Evolutionary conservation across 306 rosid genomes (phyloP).

Genomic region (Quercus suber): DNA sequence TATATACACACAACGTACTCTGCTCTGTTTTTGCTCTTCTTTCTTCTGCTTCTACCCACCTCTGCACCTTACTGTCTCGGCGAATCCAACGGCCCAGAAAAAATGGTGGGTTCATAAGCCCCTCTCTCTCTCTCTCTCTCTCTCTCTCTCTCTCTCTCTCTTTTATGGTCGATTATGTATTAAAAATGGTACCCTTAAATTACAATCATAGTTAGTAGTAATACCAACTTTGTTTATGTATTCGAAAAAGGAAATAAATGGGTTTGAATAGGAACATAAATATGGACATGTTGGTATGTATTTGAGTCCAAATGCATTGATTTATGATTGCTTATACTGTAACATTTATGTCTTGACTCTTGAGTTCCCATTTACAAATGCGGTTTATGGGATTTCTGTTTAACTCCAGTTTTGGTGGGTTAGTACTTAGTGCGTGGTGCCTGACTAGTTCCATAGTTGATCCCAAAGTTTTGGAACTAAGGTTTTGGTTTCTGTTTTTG

Average conservation of each 20-base stretch:
- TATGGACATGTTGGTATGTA: not conserved
- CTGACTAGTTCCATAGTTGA: no score
- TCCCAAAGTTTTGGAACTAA: no score
- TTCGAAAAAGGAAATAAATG: no score
- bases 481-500: no score
- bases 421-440: not conserved
- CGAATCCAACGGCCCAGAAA: not conserved
- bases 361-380: no score
- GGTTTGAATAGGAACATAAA: not conserved
- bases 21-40: not conserved
- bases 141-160: not conserved
- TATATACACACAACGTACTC: no score
- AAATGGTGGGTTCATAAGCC: not conserved
- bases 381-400: no score
- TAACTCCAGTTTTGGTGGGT: not conserved
- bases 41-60: not conserved
- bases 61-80: not conserved
- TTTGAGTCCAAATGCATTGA: not conserved
- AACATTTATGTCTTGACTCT: no score
- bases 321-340: not conserved
- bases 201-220: not conserved
- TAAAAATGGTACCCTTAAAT: not conserved
- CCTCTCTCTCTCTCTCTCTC: not conserved
- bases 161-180: no score
- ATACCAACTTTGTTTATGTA: no score